These are phyloP conservation scores for Lactifluus volemus DNA, from an alignment of 768 basidiomycete genomes.

Conservation along the genomic window DNA sequence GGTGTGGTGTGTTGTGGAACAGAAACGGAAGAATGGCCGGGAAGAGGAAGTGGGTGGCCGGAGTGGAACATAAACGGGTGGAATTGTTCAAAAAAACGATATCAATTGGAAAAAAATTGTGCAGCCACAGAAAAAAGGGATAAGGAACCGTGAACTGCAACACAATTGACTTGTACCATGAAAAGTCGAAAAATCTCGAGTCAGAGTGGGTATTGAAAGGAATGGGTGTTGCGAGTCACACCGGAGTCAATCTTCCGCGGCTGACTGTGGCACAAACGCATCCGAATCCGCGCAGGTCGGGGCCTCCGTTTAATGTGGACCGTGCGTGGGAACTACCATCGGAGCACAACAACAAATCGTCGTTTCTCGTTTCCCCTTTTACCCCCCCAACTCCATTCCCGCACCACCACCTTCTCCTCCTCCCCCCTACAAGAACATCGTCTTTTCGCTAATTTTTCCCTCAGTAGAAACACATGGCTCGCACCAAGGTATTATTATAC, in stretches of 20 bases:
- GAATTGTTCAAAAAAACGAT: slow-evolving; percentile 1
- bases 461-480: slow-evolving; percentile 53
- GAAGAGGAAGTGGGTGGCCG: neutral
- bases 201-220: neutral
- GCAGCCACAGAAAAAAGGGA: neutral
- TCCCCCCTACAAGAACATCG: slow-evolving; percentile 4
- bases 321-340: slow-evolving; percentile 20
- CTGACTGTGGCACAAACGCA: slow-evolving; percentile 20
- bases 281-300: slow-evolving; percentile 18
- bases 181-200: neutral
- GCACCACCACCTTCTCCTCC: slow-evolving; percentile 19
- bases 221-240: slow-evolving; percentile 4
- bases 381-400: slow-evolving; percentile 6
- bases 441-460: slow-evolving; percentile 10
- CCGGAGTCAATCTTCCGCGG: slow-evolving; percentile 17
- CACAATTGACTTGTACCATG: neutral
- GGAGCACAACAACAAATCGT: slow-evolving; percentile 21
- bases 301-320: slow-evolving; percentile 14
- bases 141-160: neutral
- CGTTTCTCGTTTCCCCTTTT: slow-evolving; percentile 16
- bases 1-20: neutral
- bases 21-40: neutral
- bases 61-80: neutral
- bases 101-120: slow-evolving; percentile 7
- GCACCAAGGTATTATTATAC: slow-evolving; percentile 59